Evolutionary conservation across 2,329 filamentous ascomycete species (phyloP).

Genomic region (Cladosporium sp.): DNA sequence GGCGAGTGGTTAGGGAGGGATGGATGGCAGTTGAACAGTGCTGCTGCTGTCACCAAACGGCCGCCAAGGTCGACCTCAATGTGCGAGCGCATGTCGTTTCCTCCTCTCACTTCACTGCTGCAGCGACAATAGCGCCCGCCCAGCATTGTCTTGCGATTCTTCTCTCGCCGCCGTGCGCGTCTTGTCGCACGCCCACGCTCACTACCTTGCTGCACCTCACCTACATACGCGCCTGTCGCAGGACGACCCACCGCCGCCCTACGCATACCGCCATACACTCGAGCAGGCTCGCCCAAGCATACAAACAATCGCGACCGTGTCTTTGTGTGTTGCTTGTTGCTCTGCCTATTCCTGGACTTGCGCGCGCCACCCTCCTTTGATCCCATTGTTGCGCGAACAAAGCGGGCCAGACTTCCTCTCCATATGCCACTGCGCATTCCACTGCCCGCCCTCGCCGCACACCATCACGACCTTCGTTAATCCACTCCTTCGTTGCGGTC

Average conservation of each 20-base stretch:
- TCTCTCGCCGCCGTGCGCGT: slow-evolving; percentile 9
- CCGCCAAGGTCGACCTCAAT: background rate
- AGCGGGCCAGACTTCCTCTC: background rate
- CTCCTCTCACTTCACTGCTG: background rate
- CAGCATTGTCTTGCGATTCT: background rate
- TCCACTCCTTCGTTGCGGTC: background rate
- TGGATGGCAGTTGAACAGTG: background rate
- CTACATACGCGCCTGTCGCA: slow-evolving; percentile 6
- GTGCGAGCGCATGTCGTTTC: slow-evolving; percentile 3
- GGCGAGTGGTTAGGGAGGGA: too few species aligned
- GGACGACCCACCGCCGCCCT: slow-evolving; percentile 1
- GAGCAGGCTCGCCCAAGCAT: background rate
- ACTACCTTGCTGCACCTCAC: background rate
- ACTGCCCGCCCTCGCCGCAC: slow-evolving; percentile 2
- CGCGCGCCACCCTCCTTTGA: background rate
- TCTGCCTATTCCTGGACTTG: slow-evolving; percentile 6
- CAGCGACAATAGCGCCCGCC: slow-evolving; percentile 3
- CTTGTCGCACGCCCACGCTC: slow-evolving; percentile 4
- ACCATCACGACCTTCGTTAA: slow-evolving; percentile 3
- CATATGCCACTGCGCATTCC: slow-evolving; percentile 13
- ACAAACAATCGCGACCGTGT: slow-evolving; percentile 4
- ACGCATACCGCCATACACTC: background rate
- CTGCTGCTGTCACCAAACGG: background rate
- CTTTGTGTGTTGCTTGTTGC: slow-evolving; percentile 1
- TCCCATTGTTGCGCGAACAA: slow-evolving; percentile 12